These are phyloP conservation scores for Aspergillus neoniger DNA, from an alignment of 2,329 filamentous ascomycete species.

Conservation along the genomic window DNA sequence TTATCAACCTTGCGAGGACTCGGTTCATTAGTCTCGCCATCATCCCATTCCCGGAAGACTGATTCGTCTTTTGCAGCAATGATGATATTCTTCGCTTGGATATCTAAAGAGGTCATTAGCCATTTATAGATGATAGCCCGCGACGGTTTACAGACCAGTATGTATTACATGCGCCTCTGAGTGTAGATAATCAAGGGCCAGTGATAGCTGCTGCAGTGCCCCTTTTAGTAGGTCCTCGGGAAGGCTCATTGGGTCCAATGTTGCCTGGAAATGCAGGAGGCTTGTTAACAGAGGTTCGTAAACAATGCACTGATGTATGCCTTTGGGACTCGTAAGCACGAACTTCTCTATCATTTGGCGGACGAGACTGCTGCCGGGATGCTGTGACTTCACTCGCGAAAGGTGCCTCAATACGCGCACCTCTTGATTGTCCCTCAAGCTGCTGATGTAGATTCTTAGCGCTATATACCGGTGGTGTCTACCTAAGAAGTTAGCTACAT, in stretches of 20 bases:
- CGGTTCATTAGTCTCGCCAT: conserved; percentile 22
- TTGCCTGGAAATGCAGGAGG: conserved; percentile 15
- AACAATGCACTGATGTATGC: conserved; percentile 12
- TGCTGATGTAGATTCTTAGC: background rate
- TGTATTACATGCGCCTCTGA: conserved; percentile 20
- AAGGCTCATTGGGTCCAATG: conserved; percentile 7
- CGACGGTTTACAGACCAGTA: conserved; percentile 18
- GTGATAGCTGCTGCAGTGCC: conserved; percentile 15
- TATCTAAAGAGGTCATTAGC: conserved; percentile 21
- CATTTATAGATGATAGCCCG: background rate
- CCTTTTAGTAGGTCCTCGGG: conserved; percentile 12
- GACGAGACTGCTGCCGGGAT: background rate
- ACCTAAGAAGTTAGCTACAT: too few relatives aligned
- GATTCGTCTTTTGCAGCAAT: conserved; percentile 25
- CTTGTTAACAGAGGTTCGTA: conserved; percentile 9
- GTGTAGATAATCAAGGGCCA: conserved; percentile 26
- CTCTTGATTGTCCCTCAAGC: background rate
- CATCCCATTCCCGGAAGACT: conserved; percentile 27
- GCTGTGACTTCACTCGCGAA: background rate
- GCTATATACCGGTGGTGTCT: background rate
- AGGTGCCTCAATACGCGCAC: background rate
- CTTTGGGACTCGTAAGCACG: conserved; percentile 4
- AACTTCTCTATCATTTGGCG: conserved; percentile 5
- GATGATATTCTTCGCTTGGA: conserved; percentile 32
- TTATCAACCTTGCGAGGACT: conserved; percentile 27